phyloP scores from a whole-genome alignment of 192 early-diverging fungal species.

The Coemansia sp. region DNA sequence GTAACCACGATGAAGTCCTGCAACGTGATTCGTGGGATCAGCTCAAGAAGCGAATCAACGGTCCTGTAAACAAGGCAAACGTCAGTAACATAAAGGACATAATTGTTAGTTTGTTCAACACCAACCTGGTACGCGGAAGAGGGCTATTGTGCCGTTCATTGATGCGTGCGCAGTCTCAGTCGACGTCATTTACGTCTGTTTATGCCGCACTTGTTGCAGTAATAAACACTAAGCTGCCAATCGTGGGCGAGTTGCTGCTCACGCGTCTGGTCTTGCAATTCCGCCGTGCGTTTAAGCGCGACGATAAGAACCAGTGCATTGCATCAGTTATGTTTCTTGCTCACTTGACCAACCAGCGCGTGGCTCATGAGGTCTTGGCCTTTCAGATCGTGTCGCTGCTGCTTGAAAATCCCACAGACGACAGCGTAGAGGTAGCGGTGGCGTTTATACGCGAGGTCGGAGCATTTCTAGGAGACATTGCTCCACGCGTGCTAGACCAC shows the following conservation, averaged over 20 bases:
- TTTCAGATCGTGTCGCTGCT: conserved; percentile 82
- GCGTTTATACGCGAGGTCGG: conserved; percentile 90
- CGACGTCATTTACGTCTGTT: conserved; percentile 85
- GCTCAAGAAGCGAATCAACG: conserved; percentile 92
- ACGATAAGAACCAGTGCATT: conserved; percentile 86
- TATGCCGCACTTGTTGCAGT: conserved; percentile 86
- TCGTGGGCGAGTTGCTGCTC: conserved; percentile 84
- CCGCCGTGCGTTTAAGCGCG: conserved; percentile 83
- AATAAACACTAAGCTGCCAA: conserved; percentile 91
- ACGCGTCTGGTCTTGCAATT: conserved; percentile 84
- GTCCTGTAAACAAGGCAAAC: conserved; percentile 93
- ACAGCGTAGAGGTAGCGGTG: conserved; percentile 95
- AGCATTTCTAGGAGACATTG: conserved; percentile 74
- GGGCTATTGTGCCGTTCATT: conserved; percentile 82
- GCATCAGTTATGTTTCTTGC: conserved; percentile 83
- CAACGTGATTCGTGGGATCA: conserved; percentile 94
- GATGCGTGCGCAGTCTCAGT: conserved; percentile 87
- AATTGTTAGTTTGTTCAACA: conserved; percentile 82
- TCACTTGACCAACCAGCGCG: conserved; percentile 87
- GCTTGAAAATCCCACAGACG: conserved; percentile 83
- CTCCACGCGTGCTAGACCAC: conserved; percentile 71
- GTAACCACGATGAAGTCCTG: conserved; percentile 11
- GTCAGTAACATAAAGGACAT: conserved; percentile 87
- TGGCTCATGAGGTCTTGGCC: conserved; percentile 84
- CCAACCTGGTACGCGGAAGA: conserved; percentile 88